A percentile compares a stretch with the other conserved stretches of the same genome.
These are phyloP conservation scores for Elsinoe australis DNA, from an alignment of 2,329 filamentous ascomycete genomes.

Conservation along the genomic window DNA sequence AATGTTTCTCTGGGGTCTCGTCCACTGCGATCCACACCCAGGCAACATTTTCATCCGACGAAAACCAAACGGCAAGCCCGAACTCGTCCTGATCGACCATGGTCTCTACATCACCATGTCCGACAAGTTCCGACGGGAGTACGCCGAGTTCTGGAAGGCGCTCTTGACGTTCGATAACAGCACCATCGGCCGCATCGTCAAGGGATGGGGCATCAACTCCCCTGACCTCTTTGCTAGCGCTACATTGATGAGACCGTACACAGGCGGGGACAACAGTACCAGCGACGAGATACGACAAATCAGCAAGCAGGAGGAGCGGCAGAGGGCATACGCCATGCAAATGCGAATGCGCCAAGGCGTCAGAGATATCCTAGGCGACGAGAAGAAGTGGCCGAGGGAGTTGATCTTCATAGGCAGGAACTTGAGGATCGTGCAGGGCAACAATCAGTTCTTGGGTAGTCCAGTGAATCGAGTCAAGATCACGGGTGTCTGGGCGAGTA, in stretches of 20 bases:
- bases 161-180: slow-evolving; percentile 89
- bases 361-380: slow-evolving; percentile 73
- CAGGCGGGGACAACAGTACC: slow-evolving; percentile 68
- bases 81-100: slow-evolving; percentile 94
- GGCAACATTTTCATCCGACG: slow-evolving; percentile 95
- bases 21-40: slow-evolving; percentile 95
- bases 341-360: slow-evolving; percentile 62
- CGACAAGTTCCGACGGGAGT: slow-evolving; percentile 74
- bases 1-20: slow-evolving; percentile 93
- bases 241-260: slow-evolving; percentile 82
- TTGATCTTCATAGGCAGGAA: slow-evolving; percentile 89
- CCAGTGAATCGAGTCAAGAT: slow-evolving; percentile 91
- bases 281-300: slow-evolving; percentile 45
- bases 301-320: slow-evolving; percentile 47
- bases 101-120: slow-evolving; percentile 91
- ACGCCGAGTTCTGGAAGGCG: slow-evolving; percentile 85
- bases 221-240: slow-evolving; percentile 86
- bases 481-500: slow-evolving; percentile 81
- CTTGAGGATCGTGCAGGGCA: slow-evolving; percentile 85
- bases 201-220: slow-evolving; percentile 78
- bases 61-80: slow-evolving; percentile 68
- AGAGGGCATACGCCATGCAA: slow-evolving; percentile 70
- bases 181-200: slow-evolving; percentile 64
- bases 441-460: slow-evolving; percentile 83
- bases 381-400: slow-evolving; percentile 82